Evolutionary conservation across 352 stramenopile genomes (phyloP).

Genomic region (Pythium volutum): DNA sequence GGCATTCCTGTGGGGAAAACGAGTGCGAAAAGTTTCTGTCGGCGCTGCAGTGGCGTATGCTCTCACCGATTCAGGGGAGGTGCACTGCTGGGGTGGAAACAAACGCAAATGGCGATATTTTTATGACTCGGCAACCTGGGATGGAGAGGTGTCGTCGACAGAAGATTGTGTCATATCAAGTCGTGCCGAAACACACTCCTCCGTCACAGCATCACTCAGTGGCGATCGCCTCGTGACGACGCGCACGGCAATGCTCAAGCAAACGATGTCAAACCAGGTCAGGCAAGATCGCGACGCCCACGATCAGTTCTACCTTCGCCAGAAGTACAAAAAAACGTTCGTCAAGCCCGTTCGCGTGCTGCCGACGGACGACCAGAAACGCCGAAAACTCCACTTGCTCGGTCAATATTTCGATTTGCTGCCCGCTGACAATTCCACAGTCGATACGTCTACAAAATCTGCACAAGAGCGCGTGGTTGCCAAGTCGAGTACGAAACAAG

Average conservation of each 20-base stretch:
- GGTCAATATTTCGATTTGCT: constrained; percentile 62
- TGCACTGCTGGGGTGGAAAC: constrained; percentile 79
- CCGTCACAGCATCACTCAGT: not conserved
- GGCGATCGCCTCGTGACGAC: constrained; percentile 35
- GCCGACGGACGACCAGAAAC: constrained; percentile 44
- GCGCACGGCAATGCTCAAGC: constrained; percentile 64
- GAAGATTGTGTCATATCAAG: not conserved
- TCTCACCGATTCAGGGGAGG: constrained; percentile 63
- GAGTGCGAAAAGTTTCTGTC: constrained; percentile 49
- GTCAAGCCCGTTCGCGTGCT: constrained; percentile 37
- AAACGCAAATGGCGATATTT: constrained; percentile 69
- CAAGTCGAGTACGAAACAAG: not conserved
- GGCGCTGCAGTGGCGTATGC: constrained; percentile 54
- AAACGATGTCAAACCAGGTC: constrained; percentile 46
- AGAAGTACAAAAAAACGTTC: constrained; percentile 51
- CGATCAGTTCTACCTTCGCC: constrained; percentile 34
- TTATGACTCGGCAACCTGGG: constrained; percentile 35
- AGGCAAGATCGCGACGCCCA: constrained; percentile 31
- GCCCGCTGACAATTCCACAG: constrained; percentile 13
- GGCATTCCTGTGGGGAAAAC: constrained; percentile 72
- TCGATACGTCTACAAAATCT: not conserved
- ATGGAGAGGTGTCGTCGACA: not conserved
- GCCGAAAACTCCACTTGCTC: constrained; percentile 36
- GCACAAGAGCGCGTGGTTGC: not conserved
- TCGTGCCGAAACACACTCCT: not conserved